Conservation (phyloP, 805 yeast species). For the Starmerella kuoi region DNA sequence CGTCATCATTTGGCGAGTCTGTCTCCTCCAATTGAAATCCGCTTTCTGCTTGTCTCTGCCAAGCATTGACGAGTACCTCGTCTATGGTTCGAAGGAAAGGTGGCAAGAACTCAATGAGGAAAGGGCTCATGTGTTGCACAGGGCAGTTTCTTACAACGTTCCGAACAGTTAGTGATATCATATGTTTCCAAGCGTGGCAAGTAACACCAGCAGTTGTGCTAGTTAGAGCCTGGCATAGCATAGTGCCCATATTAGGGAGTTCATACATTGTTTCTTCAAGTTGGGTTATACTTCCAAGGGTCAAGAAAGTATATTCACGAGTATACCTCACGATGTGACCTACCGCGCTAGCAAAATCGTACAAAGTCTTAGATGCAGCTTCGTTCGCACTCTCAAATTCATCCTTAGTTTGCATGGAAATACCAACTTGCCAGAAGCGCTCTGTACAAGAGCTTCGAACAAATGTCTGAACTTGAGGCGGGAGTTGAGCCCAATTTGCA, state of each 20-base stretch:
- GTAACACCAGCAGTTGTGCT: constrained; percentile 69
- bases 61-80: constrained; percentile 54
- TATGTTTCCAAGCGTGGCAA: constrained; percentile 92
- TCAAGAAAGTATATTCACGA: constrained; percentile 84
- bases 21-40: constrained; percentile 34
- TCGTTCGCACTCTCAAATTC: constrained; percentile 89
- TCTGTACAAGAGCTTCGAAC: constrained; percentile 83
- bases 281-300: constrained; percentile 79
- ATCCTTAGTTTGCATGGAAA: constrained; percentile 84
- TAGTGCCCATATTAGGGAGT: constrained; percentile 64
- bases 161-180: constrained; percentile 79
- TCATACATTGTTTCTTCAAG: constrained; percentile 81
- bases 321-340: constrained; percentile 94
- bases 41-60: constrained; percentile 53
- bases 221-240: constrained; percentile 77
- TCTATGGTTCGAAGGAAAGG: constrained; percentile 62
- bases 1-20: constrained; percentile 54
- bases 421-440: constrained; percentile 97
- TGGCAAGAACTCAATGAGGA: constrained; percentile 70
- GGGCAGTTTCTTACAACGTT: constrained; percentile 87
- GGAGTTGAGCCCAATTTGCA: constrained; percentile 75
- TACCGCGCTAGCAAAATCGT: constrained; percentile 95
- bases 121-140: constrained; percentile 46
- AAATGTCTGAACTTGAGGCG: constrained; percentile 81
- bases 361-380: constrained; percentile 80